Conservation (phyloP, 345 rosid species). For the Lepidium sativum region DNA sequence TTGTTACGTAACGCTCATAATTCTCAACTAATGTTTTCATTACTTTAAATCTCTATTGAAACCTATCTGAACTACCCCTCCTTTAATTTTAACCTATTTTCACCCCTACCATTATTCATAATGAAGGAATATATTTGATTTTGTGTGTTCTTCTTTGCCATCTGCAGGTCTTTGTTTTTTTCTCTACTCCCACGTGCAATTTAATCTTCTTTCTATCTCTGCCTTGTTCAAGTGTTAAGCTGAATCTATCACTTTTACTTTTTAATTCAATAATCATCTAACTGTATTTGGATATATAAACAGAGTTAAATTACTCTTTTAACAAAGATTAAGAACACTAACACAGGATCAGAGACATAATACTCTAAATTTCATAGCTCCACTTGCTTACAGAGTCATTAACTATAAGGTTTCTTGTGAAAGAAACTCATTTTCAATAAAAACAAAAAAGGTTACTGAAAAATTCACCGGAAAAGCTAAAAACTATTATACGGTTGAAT, state of each 20-base stretch:
- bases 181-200: background rate
- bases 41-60: slow-evolving; percentile 22
- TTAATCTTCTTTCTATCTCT: background rate
- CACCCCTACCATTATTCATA: background rate
- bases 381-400: background rate
- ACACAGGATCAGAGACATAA: background rate
- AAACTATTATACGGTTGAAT: background rate
- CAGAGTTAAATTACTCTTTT: background rate
- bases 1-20: slow-evolving; percentile 27
- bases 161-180: background rate
- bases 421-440: background rate
- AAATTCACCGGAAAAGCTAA: background rate
- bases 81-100: slow-evolving; percentile 22
- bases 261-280: background rate
- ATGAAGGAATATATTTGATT: background rate
- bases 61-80: slow-evolving; percentile 17
- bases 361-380: background rate
- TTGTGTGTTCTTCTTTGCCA: background rate
- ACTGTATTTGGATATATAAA: background rate
- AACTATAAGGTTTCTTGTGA: background rate
- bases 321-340: no score
- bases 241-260: background rate
- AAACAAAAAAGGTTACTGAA: background rate
- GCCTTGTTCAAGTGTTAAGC: background rate
- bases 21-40: slow-evolving; percentile 25